Evolutionary conservation across 1,139 yeast genomes (phyloP).

Genomic region (Taiozyma sp.): DNA sequence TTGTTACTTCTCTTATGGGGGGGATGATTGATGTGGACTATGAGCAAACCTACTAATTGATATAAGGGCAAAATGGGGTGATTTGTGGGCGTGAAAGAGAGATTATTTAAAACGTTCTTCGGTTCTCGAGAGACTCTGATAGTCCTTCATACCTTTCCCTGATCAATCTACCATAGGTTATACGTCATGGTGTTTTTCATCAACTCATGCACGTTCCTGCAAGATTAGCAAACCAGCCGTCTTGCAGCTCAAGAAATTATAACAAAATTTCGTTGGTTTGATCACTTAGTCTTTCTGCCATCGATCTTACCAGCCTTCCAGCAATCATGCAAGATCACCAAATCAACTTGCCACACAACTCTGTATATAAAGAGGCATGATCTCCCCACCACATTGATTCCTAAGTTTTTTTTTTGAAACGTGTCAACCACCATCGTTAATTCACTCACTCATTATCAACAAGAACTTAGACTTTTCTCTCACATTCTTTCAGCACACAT

Average conservation of each 20-base stretch:
- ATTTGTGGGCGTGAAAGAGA: not conserved
- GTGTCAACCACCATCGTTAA: constrained; percentile 3
- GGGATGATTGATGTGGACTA: not conserved
- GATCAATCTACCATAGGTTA: not conserved
- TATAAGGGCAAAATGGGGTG: not conserved
- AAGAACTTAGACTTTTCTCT: not conserved
- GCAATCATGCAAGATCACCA: not conserved
- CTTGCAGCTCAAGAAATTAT: not conserved
- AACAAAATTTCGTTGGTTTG: not conserved
- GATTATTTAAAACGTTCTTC: not conserved
- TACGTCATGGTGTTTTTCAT: not conserved
- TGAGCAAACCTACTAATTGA: not conserved
- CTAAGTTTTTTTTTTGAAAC: not conserved
- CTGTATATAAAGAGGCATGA: not conserved
- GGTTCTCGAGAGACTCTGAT: not conserved
- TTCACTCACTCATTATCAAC: constrained; percentile 3
- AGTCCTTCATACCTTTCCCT: not conserved
- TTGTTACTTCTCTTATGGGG: not conserved
- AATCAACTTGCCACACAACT: not conserved
- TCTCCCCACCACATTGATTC: not conserved
- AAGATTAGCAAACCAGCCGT: not conserved
- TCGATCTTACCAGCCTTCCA: constrained; percentile 3
- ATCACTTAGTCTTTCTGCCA: not conserved
- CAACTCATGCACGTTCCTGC: not conserved
- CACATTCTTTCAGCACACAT: constrained; percentile 1